Percentiles rank a stretch among this genome's conserved stretches.
phyloP scores from a whole-genome alignment of 345 rosid genomes.

The Melastoma malabathricum region DNA sequence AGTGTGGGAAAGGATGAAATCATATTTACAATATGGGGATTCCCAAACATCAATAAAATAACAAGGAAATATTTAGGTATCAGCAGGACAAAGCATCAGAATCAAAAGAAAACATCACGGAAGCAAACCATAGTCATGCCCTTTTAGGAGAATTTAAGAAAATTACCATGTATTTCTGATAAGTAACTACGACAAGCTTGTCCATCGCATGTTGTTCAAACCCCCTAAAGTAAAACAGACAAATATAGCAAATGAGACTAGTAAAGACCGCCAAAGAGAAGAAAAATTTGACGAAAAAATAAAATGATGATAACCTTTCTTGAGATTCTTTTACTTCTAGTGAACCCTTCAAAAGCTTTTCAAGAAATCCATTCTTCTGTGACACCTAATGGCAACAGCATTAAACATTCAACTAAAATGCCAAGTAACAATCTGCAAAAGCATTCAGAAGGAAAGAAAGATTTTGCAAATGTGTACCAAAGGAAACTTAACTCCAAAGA shows the following conservation, averaged over 20 bases:
- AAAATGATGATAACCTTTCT: constrained; percentile 44
- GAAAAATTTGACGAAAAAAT: constrained; percentile 6
- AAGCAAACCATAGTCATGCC: no score
- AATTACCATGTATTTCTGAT: constrained; percentile 70
- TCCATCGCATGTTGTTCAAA: constrained; percentile 55
- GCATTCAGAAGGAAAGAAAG: constrained; percentile 1
- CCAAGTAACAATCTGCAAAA: not conserved
- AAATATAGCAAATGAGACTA: constrained; percentile 3
- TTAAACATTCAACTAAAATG: not conserved
- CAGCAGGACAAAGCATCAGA: no score
- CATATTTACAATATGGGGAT: no score
- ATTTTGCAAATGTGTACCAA: not conserved
- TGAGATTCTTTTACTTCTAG: constrained; percentile 49
- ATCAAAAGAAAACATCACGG: no score
- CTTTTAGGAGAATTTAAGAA: not conserved
- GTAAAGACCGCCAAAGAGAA: constrained; percentile 1
- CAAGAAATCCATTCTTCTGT: constrained; percentile 54
- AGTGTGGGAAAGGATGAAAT: no score
- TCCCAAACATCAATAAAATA: no score
- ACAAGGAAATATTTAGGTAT: no score
- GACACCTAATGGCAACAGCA: constrained; percentile 26
- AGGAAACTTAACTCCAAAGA: constrained; percentile 1
- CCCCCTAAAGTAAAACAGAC: constrained; percentile 9
- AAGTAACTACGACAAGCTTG: constrained; percentile 67
- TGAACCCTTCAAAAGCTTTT: constrained; percentile 48